Evolutionary conservation across 805 yeast genomes (phyloP), one percentile per base, ranked within the genome.

Genomic region (Ogataea pignaliae): DNA sequence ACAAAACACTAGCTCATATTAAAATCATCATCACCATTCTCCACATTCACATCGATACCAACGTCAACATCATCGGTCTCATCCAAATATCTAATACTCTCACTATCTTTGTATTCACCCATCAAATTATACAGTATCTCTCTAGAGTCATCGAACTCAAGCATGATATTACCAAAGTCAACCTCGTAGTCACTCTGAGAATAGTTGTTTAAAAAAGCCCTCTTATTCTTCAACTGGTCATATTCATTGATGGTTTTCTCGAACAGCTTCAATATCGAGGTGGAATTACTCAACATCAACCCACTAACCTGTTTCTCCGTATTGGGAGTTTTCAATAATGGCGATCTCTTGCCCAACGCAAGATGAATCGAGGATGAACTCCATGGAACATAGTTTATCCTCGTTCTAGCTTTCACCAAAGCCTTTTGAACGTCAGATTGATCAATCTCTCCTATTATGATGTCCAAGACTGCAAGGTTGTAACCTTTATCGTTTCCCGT

Each of bases 331-430:
- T 40, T 53, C 13, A 68, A 52, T 52, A 71, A 85, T 5, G 89
- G 83, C 10, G 96, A 85, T 50, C 79, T 81, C 45, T 77, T 74
- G 0, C 96, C 89, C 39, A 81, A 70, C 8, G 91, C 89, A 0
- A 89, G 70, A 56, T 88, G 93, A 6, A 89, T 75, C 8, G 89
- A 76, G 0, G 89, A 77, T 0, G 93, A 81, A 0, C 88, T 78
- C 89, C 96, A 86, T 0, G 96, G 93, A 3, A 88, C 88, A 66
- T 88, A 93, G 26, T 76, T 72, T 1, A 88, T 71, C 43, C 91
- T 64, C 41, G 78, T 78, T 50, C 83, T 83, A 0, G 86, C 80
- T 51, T 81, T 79, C 2, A 75, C 57, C 15, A 78, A 65, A 1
- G 86, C 88, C 57, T 81, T 83, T 40, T 82, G 82, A 3, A 86